Percentiles rank a stretch among this genome's conserved stretches.
phyloP scores from a whole-genome alignment of 805 yeast species.

The Spathaspora sp. region DNA sequence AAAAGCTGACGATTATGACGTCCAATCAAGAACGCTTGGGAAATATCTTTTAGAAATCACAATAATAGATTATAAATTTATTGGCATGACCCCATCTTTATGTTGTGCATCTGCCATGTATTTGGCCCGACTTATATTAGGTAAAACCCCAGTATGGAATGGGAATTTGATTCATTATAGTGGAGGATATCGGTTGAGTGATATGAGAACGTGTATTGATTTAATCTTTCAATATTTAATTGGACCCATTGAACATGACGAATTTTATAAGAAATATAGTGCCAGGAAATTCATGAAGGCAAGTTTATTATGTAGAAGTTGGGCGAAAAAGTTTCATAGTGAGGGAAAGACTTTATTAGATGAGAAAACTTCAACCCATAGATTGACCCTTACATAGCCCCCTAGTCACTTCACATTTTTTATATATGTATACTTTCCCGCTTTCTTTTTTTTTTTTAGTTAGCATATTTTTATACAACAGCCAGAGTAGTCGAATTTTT shows the following conservation, averaged over 20 bases:
- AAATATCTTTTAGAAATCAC: conserved; percentile 80
- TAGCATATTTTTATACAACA: neutral
- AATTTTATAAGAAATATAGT: conserved; percentile 90
- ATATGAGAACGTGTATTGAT: conserved; percentile 67
- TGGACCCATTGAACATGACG: conserved; percentile 84
- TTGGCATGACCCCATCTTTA: conserved; percentile 70
- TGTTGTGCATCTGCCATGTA: conserved; percentile 89
- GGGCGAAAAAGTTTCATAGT: conserved; percentile 64
- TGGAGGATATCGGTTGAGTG: conserved; percentile 79
- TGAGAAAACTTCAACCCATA: conserved; percentile 14
- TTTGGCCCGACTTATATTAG: conserved; percentile 70
- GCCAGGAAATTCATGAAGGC: conserved; percentile 86
- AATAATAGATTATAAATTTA: conserved; percentile 69
- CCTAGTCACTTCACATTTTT: no score
- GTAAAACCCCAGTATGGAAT: conserved; percentile 69
- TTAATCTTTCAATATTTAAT: conserved; percentile 73
- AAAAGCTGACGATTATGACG: conserved; percentile 87
- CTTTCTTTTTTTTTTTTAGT: no score
- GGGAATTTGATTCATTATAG: conserved; percentile 85
- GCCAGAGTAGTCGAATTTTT: no score
- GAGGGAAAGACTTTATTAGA: conserved; percentile 44
- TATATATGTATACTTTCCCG: neutral
- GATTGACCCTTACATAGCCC: conserved; percentile 7
- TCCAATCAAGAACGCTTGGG: conserved; percentile 78
- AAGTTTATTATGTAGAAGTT: conserved; percentile 71